Evolutionary conservation across 352 stramenopile species (phyloP), one percentile per base, ranked within the genome.

Genomic region (Phytophthora multivora): DNA sequence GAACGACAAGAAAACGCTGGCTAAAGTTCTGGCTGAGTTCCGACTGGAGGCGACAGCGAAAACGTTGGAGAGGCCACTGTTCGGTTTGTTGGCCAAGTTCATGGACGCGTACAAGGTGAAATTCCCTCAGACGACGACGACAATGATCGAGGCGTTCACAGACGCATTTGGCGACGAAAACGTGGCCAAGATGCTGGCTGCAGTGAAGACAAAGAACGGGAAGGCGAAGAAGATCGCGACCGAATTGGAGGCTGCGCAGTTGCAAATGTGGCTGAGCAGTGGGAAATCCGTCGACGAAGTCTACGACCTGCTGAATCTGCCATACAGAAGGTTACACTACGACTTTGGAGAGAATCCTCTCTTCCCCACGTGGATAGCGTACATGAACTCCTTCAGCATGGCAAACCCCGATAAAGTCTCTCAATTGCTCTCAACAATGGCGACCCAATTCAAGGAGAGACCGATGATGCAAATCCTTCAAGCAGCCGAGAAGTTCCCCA

Each of bases 201-300:
- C 28, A 10, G 51, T 41, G 4, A 59, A 51, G 51, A n/a, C 26
- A 5, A 19, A 36, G 6, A 9, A 15, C 2, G 8, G 26, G 26
- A 18, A 12, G 15, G 51, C 30, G 18, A 35, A 41, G 18, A 41
- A 31, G 9, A 19, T 60, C 16, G 52, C 52, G 11, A 36, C 40
- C 2, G 11, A 51, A 8, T 41, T 51, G 52, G 38, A 60, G 19
- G 12, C 5, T 21, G 30, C 28, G 8, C 52, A 60, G 41, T 15
- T 46, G n/a, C 15, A 25, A 31, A 13, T 36, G 9, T 60, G 52
- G 52, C 6, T 52, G 19, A 9, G 0, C 9, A 18, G 13, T 15
- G 16, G 26, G 13, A 23, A 40, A 31, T n/a, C 15, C 5, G 11
- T 19, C 6, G 16, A 35, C 10, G 15, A 42, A 2, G 51, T 59